Evolutionary conservation across 1,139 yeast species (phyloP), one percentile per base, ranked within the genome.

Genomic region (Candida sanyaensis): DNA sequence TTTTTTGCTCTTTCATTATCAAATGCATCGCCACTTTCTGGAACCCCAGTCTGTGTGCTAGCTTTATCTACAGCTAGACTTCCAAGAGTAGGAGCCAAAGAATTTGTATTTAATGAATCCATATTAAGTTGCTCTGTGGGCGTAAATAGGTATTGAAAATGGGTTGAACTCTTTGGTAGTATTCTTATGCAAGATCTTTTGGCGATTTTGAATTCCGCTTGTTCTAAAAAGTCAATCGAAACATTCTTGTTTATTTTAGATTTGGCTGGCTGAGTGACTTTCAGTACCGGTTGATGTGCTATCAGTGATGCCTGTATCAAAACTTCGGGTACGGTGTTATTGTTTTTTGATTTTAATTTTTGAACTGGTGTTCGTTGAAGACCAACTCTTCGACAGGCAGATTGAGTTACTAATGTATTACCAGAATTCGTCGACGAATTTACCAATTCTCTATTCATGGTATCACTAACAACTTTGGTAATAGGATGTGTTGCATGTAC

Each of bases 131-230:
- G 13, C 26, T 29, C 40, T 17, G 12, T 36, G 3, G 50, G 48
- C 1, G 42, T 36, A 23, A 43, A 38, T 12, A 50, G 23, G 32
- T 48, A 28, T 37, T 44, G 38, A 28, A 48, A 51, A 42, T 44
- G 41, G 3, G 37, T 44, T 4, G 55, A 50, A 3, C 49, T 31
- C 33, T 28, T 44, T 2, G 50, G 50, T 2, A 21, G 48, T 6
- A 51, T 46, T 43, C 55, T 40, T 4, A 50, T 33, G 7, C 45
- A 39, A 5, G 32, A 41, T 33, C 50, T 33, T n/a, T 10, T 23
- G 2, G 27, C 13, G 6, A 47, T 13, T 17, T 29, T 44, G 11
- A 11, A 7, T 24, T 47, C 43, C 5, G n/a, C 9, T 2, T 7
- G 24, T 10, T 8, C 13, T 41, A 41, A 13, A 10, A 11, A 10